phyloP scores from a whole-genome alignment of 2,329 filamentous ascomycete genomes.

The Neonectria sp. region DNA sequence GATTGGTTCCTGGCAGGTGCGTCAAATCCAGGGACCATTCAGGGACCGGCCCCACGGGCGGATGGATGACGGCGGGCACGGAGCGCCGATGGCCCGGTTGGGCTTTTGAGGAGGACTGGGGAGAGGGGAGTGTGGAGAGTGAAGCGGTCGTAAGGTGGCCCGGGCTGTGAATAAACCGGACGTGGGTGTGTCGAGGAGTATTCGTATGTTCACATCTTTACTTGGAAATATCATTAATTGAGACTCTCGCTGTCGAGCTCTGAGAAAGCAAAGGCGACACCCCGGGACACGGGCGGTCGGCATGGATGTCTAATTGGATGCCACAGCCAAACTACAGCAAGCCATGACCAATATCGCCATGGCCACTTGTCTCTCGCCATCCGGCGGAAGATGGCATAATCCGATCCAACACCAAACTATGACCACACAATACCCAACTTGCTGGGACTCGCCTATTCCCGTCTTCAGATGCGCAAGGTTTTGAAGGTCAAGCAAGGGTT shows the following conservation, averaged over 20 bases:
- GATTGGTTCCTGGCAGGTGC: not conserved
- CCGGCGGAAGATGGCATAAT: constrained; percentile 39
- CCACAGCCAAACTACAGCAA: constrained; percentile 10
- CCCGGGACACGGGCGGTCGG: constrained; percentile 13
- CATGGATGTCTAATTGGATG: constrained; percentile 30
- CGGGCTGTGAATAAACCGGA: not conserved
- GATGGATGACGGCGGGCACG: not conserved
- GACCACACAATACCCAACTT: constrained; percentile 24
- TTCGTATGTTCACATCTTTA: not conserved
- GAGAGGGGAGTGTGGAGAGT: not conserved
- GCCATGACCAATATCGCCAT: constrained; percentile 29
- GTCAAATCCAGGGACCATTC: not conserved
- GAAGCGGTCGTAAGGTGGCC: not conserved
- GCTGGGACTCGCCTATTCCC: constrained; percentile 1
- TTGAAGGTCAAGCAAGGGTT: not conserved
- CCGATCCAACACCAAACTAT: constrained; percentile 22
- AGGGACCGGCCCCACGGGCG: not conserved
- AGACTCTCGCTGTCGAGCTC: not conserved
- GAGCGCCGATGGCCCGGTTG: constrained; percentile 15
- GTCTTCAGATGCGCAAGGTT: not conserved
- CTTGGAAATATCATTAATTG: not conserved
- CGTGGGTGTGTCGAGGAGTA: not conserved
- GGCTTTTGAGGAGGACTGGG: not conserved
- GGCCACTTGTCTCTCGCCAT: constrained; percentile 34
- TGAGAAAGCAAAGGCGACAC: constrained; percentile 2